These are phyloP conservation scores for Phytopythium boreale DNA, from an alignment of 352 stramenopile species.

Conservation along the genomic window DNA sequence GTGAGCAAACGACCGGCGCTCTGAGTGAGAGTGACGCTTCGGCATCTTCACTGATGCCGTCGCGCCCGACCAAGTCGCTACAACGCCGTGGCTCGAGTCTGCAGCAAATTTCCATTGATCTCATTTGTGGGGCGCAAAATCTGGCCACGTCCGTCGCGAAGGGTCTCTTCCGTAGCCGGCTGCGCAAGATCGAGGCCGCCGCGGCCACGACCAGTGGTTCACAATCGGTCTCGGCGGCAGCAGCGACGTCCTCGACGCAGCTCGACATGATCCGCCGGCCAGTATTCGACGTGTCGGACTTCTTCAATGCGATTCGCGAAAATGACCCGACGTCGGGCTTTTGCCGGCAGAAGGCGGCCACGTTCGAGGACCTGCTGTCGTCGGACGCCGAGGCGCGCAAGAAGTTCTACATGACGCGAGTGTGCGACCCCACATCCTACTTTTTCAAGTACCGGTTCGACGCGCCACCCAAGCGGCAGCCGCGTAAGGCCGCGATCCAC, in stretches of 20 bases:
- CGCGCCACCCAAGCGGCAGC: constrained; percentile 54
- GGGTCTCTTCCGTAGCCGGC: constrained; percentile 64
- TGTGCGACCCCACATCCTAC: constrained; percentile 86
- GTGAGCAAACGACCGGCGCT: background rate
- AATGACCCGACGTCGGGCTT: constrained; percentile 84
- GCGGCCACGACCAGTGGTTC: background rate
- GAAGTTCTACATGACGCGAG: constrained; percentile 83
- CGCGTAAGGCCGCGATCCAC: constrained; percentile 56
- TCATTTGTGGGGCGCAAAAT: constrained; percentile 76
- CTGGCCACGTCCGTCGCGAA: constrained; percentile 69
- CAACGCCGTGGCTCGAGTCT: constrained; percentile 34
- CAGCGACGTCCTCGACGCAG: constrained; percentile 22
- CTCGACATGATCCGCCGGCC: constrained; percentile 76
- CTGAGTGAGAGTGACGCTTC: background rate
- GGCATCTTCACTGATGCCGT: background rate
- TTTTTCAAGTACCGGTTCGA: constrained; percentile 91
- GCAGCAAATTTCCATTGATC: constrained; percentile 66
- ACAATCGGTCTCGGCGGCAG: background rate
- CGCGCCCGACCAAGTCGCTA: constrained; percentile 3
- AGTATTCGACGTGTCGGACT: constrained; percentile 54
- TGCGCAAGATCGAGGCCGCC: constrained; percentile 44
- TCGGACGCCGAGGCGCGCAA: constrained; percentile 51
- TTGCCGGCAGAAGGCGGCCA: constrained; percentile 65
- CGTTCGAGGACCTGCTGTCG: constrained; percentile 78
- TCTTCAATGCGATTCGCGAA: constrained; percentile 79